phyloP scores from a whole-genome alignment of 331 rosid genomes.

The Malus hybrid region DNA sequence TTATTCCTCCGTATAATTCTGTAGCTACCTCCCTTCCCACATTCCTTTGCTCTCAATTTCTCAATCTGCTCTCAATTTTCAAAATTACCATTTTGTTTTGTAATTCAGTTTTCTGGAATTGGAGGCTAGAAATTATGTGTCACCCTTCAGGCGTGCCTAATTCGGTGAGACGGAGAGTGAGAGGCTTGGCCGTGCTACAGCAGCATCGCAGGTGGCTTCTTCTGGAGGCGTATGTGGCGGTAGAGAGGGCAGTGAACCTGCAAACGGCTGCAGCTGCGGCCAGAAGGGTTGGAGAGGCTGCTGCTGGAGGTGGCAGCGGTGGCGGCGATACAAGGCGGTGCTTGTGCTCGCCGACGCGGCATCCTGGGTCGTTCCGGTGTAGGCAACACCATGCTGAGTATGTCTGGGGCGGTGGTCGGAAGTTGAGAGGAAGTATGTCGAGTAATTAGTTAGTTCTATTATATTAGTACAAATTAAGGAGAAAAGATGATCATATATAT shows the following conservation, averaged over 20 bases:
- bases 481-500: too few relatives aligned
- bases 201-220: slow-evolving; percentile 25
- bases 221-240: slow-evolving; percentile 4
- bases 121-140: neutral
- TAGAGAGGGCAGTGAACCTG: neutral
- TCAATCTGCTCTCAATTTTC: neutral
- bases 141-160: slow-evolving; percentile 9
- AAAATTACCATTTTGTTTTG: neutral
- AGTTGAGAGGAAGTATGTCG: slow-evolving; percentile 6
- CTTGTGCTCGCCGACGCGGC: slow-evolving; percentile 70
- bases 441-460: neutral
- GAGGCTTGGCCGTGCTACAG: slow-evolving; percentile 19
- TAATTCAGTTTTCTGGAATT: neutral
- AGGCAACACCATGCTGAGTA: slow-evolving; percentile 60
- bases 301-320: neutral
- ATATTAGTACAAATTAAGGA: too few relatives aligned
- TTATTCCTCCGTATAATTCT: neutral
- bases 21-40: neutral
- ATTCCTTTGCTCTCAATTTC: neutral
- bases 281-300: slow-evolving; percentile 8
- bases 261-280: slow-evolving; percentile 13
- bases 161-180: slow-evolving; percentile 22
- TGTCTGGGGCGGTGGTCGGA: slow-evolving; percentile 51
- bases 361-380: slow-evolving; percentile 86
- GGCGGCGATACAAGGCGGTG: slow-evolving; percentile 25